A percentile compares a stretch with the other conserved stretches of the same genome.
phyloP scores from a whole-genome alignment of 2,329 filamentous ascomycete species.

The Nothopassalora personata region DNA sequence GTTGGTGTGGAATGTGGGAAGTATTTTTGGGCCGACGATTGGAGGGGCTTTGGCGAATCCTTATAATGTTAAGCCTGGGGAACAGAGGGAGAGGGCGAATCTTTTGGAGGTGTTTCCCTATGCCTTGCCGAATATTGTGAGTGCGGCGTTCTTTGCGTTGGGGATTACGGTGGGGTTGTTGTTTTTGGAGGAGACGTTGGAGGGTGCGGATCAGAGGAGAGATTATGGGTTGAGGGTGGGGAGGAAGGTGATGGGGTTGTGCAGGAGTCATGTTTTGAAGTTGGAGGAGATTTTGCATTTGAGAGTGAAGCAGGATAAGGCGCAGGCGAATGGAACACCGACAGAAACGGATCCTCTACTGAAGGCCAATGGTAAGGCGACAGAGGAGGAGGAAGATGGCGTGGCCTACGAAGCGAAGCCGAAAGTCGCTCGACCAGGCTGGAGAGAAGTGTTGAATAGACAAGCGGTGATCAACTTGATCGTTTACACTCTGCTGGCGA shows the following conservation, averaged over 20 bases:
- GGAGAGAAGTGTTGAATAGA: conserved; percentile 63
- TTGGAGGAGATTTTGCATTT: conserved; percentile 15
- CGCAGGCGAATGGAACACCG: conserved; percentile 4
- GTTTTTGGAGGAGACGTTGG: conserved; percentile 83
- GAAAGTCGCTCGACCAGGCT: conserved; percentile 35
- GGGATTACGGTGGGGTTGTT: conserved; percentile 69
- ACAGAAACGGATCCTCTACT: conserved; percentile 25
- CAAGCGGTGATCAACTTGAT: conserved; percentile 72
- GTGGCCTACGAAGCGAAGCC: conserved; percentile 13
- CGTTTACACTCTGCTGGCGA: conserved; percentile 65
- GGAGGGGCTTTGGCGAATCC: conserved; percentile 84
- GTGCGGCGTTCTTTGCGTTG: conserved; percentile 68
- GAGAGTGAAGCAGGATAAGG: conserved; percentile 3
- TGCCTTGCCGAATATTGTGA: conserved; percentile 74
- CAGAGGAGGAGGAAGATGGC: conserved; percentile 21
- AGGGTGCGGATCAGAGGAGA: conserved; percentile 58
- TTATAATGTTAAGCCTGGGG: conserved; percentile 62
- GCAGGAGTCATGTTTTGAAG: conserved; percentile 9
- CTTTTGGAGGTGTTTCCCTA: conserved; percentile 78
- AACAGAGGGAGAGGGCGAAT: conserved; percentile 41
- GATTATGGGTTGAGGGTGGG: conserved; percentile 77
- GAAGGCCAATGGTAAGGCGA: conserved; percentile 9
- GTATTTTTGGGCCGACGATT: conserved; percentile 80
- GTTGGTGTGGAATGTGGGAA: conserved; percentile 79
- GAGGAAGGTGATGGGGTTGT: conserved; percentile 50